Conservation (phyloP, 805 yeast genomes). For the Nakazawaea molendinolei region DNA sequence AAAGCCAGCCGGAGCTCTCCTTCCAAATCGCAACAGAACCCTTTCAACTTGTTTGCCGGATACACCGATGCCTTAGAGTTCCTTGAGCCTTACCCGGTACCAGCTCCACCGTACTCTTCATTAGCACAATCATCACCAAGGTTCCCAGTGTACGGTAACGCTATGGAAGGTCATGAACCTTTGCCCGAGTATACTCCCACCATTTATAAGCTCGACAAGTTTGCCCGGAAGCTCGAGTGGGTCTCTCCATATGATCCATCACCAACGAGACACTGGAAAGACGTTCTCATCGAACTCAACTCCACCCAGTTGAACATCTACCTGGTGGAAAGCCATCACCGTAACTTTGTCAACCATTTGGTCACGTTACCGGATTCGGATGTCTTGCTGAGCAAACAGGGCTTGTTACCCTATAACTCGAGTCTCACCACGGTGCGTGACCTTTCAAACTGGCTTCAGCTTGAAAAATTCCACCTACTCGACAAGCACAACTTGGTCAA, state of each 20-base stretch:
- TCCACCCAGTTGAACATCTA: conserved; percentile 81
- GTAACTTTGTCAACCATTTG: conserved; percentile 4
- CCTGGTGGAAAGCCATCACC: conserved; percentile 25
- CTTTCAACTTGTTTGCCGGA: conserved; percentile 1
- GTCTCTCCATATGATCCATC: conserved; percentile 70
- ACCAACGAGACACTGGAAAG: conserved; percentile 62
- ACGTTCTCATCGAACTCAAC: conserved; percentile 65
- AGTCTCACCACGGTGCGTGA: conserved; percentile 22
- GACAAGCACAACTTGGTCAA: conserved; percentile 35
- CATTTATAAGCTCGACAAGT: conserved; percentile 48
- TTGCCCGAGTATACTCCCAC: conserved; percentile 69
- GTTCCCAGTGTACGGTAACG: conserved; percentile 25
- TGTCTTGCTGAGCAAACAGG: conserved; percentile 9
- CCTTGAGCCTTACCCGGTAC: conserved; percentile 32
- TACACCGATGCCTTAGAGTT: conserved; percentile 20
- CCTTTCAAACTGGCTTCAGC: conserved; percentile 18
- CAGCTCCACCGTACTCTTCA: conserved; percentile 29
- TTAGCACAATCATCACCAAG: conserved; percentile 29
- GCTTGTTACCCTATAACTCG: conserved; percentile 17
- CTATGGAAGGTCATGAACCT: conserved; percentile 26
- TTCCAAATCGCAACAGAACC: not conserved
- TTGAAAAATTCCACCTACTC: conserved; percentile 20
- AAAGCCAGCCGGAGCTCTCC: not conserved
- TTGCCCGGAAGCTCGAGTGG: conserved; percentile 69
- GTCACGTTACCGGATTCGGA: conserved; percentile 17